Percentiles rank a stretch among this genome's conserved stretches.
These are phyloP conservation scores for Zanthoxylum bungeanum DNA, from an alignment of 345 rosid species.

Conservation along the genomic window DNA sequence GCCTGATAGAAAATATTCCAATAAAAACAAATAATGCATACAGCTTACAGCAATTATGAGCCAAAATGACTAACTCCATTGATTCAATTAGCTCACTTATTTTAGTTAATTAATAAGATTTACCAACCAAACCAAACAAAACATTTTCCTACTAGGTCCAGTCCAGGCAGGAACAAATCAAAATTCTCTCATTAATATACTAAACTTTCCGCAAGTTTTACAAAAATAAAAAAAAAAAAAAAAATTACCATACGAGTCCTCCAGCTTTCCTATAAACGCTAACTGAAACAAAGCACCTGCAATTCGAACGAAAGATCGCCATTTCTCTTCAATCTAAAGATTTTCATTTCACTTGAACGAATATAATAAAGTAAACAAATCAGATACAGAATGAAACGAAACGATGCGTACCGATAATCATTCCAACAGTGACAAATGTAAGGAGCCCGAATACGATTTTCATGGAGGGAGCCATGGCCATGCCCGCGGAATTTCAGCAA, in stretches of 20 bases:
- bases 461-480: slow-evolving; percentile 63
- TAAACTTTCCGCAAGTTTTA: no score
- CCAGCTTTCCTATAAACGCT: slow-evolving; percentile 69
- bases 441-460: slow-evolving; percentile 74
- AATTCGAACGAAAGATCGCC: slow-evolving; percentile 18
- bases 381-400: not conserved
- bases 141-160: no score
- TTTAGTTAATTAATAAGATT: no score
- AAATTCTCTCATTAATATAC: no score
- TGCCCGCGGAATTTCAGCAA: not conserved
- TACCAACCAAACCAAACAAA: no score
- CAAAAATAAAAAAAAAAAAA: not conserved
- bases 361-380: not conserved
- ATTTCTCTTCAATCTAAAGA: not conserved
- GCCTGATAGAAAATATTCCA: not conserved
- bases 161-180: no score
- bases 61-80: no score
- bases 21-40: not conserved
- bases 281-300: slow-evolving; percentile 88
- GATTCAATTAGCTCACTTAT: not conserved
- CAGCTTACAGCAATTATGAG: no score
- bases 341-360: not conserved
- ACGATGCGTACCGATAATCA: slow-evolving; percentile 66
- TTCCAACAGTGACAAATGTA: slow-evolving; percentile 84
- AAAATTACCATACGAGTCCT: slow-evolving; percentile 64